phyloP scores from a whole-genome alignment of 139 green algal species.

The Micractinium conductrix region DNA sequence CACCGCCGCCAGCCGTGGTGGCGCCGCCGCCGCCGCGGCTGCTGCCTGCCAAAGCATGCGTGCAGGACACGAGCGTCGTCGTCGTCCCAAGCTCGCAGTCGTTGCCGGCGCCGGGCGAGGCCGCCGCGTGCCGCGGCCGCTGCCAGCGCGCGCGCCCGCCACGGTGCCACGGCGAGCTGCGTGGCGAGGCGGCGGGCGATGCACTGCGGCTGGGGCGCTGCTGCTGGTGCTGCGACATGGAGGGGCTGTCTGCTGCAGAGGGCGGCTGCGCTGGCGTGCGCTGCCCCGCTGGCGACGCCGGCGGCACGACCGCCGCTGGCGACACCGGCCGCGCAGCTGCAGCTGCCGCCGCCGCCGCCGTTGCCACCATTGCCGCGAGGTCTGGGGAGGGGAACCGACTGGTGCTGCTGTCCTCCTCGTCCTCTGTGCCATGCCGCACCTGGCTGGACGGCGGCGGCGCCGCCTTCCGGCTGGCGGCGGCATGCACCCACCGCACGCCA shows the following conservation, averaged over 20 bases:
- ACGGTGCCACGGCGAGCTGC: background rate
- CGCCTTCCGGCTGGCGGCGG: background rate
- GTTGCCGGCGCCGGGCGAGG: background rate
- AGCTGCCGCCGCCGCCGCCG: no score
- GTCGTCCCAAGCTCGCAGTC: background rate
- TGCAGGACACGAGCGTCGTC: background rate
- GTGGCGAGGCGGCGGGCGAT: background rate
- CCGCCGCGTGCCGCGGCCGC: background rate
- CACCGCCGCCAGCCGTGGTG: no score
- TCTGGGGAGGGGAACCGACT: slow-evolving; percentile 1
- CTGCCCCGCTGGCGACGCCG: no score
- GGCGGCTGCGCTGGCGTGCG: background rate
- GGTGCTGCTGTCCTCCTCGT: slow-evolving; percentile 18
- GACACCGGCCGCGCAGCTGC: background rate
- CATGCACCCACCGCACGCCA: slow-evolving; percentile 12
- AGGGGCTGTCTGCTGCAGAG: background rate
- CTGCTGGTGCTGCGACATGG: background rate
- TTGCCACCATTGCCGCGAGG: background rate
- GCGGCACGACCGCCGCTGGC: background rate
- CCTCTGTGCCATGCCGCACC: background rate
- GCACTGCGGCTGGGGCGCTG: background rate
- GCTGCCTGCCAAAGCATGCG: background rate
- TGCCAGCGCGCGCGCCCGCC: background rate
- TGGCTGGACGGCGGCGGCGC: background rate
- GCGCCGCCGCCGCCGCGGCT: background rate